Percentiles rank a stretch among this genome's conserved stretches.
Evolutionary conservation across 768 basidiomycete species (phyloP).

Genomic region (Mycena leptocephala): DNA sequence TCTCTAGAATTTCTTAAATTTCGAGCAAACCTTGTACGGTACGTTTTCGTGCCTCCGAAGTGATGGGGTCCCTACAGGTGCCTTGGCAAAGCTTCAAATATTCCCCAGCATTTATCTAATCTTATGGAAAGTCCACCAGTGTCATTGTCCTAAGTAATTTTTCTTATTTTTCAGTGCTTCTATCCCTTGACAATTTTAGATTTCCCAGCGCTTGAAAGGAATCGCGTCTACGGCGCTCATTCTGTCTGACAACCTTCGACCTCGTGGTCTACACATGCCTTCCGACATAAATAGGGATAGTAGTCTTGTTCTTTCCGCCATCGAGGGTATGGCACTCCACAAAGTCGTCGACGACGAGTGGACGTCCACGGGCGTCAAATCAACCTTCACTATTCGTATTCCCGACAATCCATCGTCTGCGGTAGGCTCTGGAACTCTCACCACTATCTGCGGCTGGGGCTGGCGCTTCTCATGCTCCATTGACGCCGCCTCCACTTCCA

Average conservation of each 20-base stretch:
- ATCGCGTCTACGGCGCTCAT: background rate
- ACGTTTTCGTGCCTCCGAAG: too few species aligned
- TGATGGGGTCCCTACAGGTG: too few species aligned
- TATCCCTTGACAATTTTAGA: background rate
- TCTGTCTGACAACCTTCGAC: background rate
- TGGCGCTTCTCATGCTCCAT: constrained; percentile 14
- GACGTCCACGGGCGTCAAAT: constrained; percentile 27
- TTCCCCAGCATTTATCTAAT: too few species aligned
- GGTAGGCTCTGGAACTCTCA: background rate
- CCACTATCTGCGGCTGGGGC: constrained; percentile 26
- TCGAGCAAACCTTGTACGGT: too few species aligned
- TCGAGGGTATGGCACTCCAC: constrained; percentile 7
- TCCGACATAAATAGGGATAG: background rate
- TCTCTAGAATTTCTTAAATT: too few species aligned
- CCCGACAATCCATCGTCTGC: background rate
- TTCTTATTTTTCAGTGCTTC: too few species aligned
- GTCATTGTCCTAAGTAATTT: too few species aligned
- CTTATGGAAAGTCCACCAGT: too few species aligned
- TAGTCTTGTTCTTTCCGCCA: background rate
- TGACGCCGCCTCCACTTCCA: background rate
- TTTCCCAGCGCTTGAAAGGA: background rate
- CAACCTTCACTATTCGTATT: constrained; percentile 19
- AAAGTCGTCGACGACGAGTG: constrained; percentile 19
- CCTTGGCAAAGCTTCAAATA: too few species aligned
- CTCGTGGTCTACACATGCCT: background rate